Evolutionary conservation across 768 basidiomycete species (phyloP).

Genomic region (Tylopilus balloui): DNA sequence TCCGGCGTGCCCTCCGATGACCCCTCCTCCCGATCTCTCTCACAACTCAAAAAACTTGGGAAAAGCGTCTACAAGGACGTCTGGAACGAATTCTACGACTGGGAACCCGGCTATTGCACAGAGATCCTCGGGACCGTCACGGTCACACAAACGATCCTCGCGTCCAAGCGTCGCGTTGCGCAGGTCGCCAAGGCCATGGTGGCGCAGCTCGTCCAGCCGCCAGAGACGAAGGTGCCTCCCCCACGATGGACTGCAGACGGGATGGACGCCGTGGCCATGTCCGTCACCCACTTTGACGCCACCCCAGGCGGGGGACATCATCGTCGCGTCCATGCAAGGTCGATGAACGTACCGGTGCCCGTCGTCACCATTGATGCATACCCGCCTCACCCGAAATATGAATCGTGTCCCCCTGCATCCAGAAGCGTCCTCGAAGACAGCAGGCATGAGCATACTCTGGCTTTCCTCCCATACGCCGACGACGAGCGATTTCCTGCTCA

Average conservation of each 20-base stretch:
- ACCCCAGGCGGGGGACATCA: neutral
- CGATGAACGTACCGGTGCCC: constrained; percentile 9
- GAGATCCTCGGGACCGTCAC: constrained; percentile 18
- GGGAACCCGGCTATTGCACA: constrained; percentile 36
- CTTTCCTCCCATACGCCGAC: constrained; percentile 48
- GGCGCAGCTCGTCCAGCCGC: neutral
- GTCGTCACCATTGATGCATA: constrained; percentile 13
- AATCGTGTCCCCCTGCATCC: constrained; percentile 43
- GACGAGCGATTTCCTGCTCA: constrained; percentile 35
- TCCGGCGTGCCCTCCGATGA: neutral
- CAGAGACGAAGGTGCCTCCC: neutral
- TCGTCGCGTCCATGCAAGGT: neutral
- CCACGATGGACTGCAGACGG: neutral
- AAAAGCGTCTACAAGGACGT: constrained; percentile 32
- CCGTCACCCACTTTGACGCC: constrained; percentile 11
- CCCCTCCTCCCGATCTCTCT: neutral
- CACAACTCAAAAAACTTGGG: constrained; percentile 24
- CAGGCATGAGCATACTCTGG: neutral
- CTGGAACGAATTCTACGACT: constrained; percentile 46
- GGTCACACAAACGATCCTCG: constrained; percentile 8
- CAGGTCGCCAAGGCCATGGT: constrained; percentile 13
- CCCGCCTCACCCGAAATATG: constrained; percentile 35
- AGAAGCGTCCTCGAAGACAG: constrained; percentile 25
- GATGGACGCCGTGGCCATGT: neutral
- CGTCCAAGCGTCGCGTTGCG: constrained; percentile 7